Evolutionary conservation across 768 basidiomycete species (phyloP).

Genomic region (Boletellus emodensis): DNA sequence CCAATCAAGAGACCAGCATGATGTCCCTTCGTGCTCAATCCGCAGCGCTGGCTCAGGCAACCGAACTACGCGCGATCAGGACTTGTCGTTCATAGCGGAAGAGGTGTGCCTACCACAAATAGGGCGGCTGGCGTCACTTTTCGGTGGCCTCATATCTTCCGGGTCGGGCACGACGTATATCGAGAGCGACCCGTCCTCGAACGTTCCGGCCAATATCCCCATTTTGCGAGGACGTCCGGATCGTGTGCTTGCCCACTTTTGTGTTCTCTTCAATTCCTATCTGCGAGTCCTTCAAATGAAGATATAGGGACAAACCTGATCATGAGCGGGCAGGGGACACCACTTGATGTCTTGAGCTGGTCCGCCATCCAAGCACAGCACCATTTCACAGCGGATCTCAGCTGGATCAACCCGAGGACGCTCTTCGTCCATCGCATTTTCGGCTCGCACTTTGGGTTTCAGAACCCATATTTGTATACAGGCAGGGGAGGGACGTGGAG

Average conservation of each 20-base stretch:
- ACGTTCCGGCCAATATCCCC: slow-evolving; percentile 79
- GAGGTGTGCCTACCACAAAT: slow-evolving; percentile 46
- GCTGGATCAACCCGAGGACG: slow-evolving; percentile 14
- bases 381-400: slow-evolving; percentile 73
- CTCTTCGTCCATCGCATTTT: slow-evolving; percentile 21
- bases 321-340: slow-evolving; percentile 88
- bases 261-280: neutral
- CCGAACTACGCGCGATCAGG: slow-evolving; percentile 40
- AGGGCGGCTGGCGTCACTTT: slow-evolving; percentile 32
- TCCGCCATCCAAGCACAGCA: slow-evolving; percentile 79
- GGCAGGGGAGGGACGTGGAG: slow-evolving; percentile 49
- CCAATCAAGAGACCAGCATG: slow-evolving; percentile 86
- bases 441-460: slow-evolving; percentile 15
- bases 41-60: slow-evolving; percentile 62
- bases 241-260: slow-evolving; percentile 18
- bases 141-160: slow-evolving; percentile 36
- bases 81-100: neutral
- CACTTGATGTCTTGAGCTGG: slow-evolving; percentile 81
- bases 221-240: slow-evolving; percentile 50
- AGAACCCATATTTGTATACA: slow-evolving; percentile 88
- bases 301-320: slow-evolving; percentile 36
- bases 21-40: slow-evolving; percentile 70
- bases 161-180: slow-evolving; percentile 82
- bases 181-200: slow-evolving; percentile 82
- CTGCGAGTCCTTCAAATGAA: neutral